Conservation (phyloP, 108 stramenopile genomes). For the Chaetoceros muelleri region DNA sequence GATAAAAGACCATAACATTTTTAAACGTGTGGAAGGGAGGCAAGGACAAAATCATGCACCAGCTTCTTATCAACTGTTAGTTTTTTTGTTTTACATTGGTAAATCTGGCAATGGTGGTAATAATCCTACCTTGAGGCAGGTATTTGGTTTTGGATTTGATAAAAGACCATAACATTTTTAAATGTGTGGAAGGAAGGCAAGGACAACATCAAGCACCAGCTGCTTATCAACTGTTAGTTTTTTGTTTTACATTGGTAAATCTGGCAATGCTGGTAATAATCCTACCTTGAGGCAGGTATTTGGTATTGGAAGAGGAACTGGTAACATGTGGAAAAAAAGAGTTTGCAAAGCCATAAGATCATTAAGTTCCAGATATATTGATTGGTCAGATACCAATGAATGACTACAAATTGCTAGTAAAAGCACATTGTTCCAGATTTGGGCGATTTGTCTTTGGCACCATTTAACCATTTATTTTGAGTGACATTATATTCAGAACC, state of each 20-base stretch:
- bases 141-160: constrained; percentile 6
- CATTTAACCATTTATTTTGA: no score
- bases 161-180: constrained; percentile 11
- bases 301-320: background rate
- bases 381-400: constrained; percentile 21
- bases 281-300: constrained; percentile 6
- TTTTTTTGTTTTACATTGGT: no score
- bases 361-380: background rate
- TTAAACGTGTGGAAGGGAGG: constrained; percentile 6
- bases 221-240: constrained; percentile 16
- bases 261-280: no score
- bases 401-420: constrained; percentile 12
- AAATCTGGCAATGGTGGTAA: no score
- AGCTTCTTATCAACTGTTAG: constrained; percentile 16
- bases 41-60: constrained; percentile 9
- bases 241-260: no score
- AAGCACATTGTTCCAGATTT: no score
- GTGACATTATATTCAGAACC: no score
- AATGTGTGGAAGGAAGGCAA: constrained; percentile 3
- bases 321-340: background rate
- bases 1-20: constrained; percentile 12
- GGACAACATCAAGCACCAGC: constrained; percentile 13
- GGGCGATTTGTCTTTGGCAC: no score
- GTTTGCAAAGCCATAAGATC: constrained; percentile 3
- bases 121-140: background rate